phyloP scores from a whole-genome alignment of 371 early-diverging fungal genomes.

The Mortierella sp. region DNA sequence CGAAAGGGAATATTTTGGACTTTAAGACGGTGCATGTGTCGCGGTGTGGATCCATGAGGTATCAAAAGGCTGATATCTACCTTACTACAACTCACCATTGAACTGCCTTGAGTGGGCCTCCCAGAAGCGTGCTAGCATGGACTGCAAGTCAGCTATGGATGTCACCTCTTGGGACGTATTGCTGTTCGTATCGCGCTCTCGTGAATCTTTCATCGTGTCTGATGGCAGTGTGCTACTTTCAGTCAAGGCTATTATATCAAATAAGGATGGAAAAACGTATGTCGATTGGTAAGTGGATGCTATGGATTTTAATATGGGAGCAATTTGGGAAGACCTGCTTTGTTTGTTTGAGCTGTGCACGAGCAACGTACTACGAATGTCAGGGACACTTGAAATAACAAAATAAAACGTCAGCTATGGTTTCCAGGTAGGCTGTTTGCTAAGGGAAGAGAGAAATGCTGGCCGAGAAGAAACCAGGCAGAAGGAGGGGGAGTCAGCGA shows the following conservation, averaged over 20 bases:
- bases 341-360: no score
- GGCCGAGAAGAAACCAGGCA: background rate
- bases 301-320: no score
- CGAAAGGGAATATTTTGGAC: background rate
- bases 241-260: no score
- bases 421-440: background rate
- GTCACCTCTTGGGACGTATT: slow-evolving; percentile 42
- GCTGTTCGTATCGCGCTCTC: slow-evolving; percentile 30
- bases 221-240: background rate
- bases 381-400: no score
- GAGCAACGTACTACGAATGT: no score
- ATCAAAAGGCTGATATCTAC: no score
- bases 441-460: background rate
- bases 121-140: slow-evolving; percentile 51
- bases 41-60: no score
- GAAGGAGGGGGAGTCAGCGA: background rate
- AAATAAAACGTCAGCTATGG: background rate
- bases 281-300: no score
- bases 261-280: no score
- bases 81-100: slow-evolving; percentile 28
- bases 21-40: no score
- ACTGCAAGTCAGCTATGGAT: slow-evolving; percentile 45
- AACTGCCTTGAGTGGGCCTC: slow-evolving; percentile 52
- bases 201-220: slow-evolving; percentile 28
- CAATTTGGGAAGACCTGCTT: no score